Base-by-base conservation (phyloP, 805 yeast species). In the Pichia californica region DNA sequence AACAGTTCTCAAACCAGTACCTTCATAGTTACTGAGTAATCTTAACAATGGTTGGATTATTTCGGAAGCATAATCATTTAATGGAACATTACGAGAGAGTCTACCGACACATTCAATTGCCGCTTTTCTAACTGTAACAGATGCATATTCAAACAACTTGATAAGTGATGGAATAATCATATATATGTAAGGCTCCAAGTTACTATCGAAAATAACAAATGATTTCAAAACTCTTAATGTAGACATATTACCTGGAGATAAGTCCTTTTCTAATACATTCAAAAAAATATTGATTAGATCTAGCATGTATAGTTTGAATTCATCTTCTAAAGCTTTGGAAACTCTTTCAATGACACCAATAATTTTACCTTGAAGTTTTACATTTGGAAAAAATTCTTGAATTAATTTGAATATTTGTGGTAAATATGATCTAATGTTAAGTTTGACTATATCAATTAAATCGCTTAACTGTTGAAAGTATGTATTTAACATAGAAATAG, bases 1-100 rank as follows among this genome's bases (percentile, higher is more conserved):
- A 0, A 83, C 76, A 11, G 67, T 68, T 28, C 76, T 73, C 18
- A 88, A 62, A 23, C 84, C 95, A 8, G 77, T 83, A 30, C 50
- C 43, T 18, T 48, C 50, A 7, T 44, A 42, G 15, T 49, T 53
- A 25, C 57, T 58, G 30, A 93, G 63, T 0, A 88, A 81, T 44
- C 97, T 67, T 7, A 89, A 64, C 11, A 93, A 62, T 1, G 97
- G 91, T 53, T 91, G 97, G 23, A 93, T 77, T 40, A 93, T 84
- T 49, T 96, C 70, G 1, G 96, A 84, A 0, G 96, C 82, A 87
- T 88, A 83, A 52, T 91, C 98, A 44, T 79, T 79, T 43, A 93
- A 66, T 47, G 79, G 74, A 4, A 91, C 81, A 31, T 70, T 74
- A 52, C 78, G 80, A 1, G 95, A 79, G 23, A 93, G 62, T 54